Evolutionary conservation across 179 eudicot genomes (phyloP).

Genomic region (Carnegiea gigantea): DNA sequence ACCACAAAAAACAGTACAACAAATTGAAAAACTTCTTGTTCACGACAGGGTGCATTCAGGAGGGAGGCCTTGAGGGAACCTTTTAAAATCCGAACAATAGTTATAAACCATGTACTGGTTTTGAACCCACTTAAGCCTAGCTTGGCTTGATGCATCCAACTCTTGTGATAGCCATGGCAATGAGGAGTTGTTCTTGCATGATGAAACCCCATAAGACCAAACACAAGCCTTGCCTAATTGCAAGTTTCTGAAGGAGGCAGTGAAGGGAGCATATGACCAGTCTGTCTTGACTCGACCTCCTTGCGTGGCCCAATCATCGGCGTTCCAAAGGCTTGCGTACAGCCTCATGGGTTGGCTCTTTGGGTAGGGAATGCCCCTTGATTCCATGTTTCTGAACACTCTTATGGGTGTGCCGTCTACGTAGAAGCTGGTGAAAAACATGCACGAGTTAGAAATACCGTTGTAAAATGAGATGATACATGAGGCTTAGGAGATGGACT

Average conservation of each 20-base stretch:
- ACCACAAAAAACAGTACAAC: too few species aligned
- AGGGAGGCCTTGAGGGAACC: constrained; percentile 21
- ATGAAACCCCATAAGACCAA: constrained; percentile 18
- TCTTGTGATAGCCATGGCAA: constrained; percentile 10
- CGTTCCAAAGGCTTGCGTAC: constrained; percentile 12
- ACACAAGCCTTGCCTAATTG: background rate
- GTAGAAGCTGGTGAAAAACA: background rate
- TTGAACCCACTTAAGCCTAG: constrained; percentile 14
- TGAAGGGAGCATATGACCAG: constrained; percentile 16
- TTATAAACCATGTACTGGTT: constrained; percentile 16
- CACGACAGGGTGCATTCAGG: constrained; percentile 1
- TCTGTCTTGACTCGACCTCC: constrained; percentile 18
- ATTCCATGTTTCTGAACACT: constrained; percentile 9
- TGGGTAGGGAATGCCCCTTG: constrained; percentile 16
- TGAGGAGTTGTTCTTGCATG: background rate
- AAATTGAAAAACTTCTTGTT: background rate
- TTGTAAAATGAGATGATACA: background rate
- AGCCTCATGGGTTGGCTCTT: constrained; percentile 9
- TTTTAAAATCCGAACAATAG: constrained; percentile 14
- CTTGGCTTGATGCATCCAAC: constrained; percentile 4
- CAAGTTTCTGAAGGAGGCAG: background rate
- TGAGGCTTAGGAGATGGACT: background rate
- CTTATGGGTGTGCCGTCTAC: constrained; percentile 9
- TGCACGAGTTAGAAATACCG: background rate
- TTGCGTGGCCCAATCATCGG: constrained; percentile 18